These are phyloP conservation scores for Plenodomus lindquistii DNA, from an alignment of 2,329 filamentous ascomycete species.

Conservation along the genomic window DNA sequence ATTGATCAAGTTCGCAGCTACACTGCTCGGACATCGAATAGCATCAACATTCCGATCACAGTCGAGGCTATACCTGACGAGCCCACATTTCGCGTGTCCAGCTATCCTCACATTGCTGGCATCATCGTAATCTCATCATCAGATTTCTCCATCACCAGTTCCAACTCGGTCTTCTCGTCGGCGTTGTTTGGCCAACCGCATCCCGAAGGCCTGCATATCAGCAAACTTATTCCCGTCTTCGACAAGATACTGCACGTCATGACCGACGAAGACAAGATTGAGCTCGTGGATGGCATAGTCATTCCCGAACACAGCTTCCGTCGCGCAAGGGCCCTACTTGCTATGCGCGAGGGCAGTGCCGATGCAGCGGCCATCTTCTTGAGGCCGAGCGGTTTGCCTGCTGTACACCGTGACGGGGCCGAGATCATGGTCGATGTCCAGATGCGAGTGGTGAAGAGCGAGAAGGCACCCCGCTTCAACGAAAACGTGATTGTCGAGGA, in stretches of 20 bases:
- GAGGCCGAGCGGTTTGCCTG: conserved; percentile 80
- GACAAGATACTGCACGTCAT: conserved; percentile 80
- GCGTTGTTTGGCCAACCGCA: conserved; percentile 88
- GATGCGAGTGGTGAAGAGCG: conserved; percentile 93
- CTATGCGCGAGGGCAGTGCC: conserved; percentile 78
- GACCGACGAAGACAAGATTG: conserved; percentile 82
- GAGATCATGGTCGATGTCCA: conserved; percentile 94
- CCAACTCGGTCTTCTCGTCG: conserved; percentile 91
- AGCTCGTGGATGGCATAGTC: conserved; percentile 89
- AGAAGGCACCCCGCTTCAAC: conserved; percentile 55
- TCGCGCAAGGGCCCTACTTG: conserved; percentile 80
- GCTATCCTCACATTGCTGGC: conserved; percentile 95
- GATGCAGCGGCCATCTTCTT: conserved; percentile 78
- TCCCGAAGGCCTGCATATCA: conserved; percentile 79
- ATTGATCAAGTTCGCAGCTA: conserved; percentile 76
- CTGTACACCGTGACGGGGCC: conserved; percentile 85
- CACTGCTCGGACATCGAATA: conserved; percentile 77
- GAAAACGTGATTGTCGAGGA: conserved; percentile 68
- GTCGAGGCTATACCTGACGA: conserved; percentile 73
- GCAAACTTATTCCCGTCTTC: conserved; percentile 81
- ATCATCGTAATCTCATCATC: conserved; percentile 89
- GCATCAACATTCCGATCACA: conserved; percentile 81
- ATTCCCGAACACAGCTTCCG: conserved; percentile 96
- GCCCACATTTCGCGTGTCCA: conserved; percentile 80
- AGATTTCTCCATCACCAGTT: conserved; percentile 80